Evolutionary conservation across 2,329 filamentous ascomycete genomes (phyloP), one percentile per base, ranked within the genome.

Genomic region (Tolypocladium album): DNA sequence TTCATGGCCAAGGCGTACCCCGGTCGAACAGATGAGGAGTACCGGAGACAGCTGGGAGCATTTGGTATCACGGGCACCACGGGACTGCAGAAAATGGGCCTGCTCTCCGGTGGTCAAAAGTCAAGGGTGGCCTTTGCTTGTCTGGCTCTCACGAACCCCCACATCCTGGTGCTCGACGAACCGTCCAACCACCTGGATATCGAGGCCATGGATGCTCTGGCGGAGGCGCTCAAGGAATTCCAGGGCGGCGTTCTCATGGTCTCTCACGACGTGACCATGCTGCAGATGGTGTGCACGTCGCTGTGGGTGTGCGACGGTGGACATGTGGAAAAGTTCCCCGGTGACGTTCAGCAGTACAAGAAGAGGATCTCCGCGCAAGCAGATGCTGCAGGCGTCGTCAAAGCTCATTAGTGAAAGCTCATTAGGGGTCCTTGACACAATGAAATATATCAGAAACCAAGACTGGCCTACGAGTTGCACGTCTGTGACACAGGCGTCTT

Each of bases 101-200:
- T 97, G 57, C 78, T 99, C 4, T 99, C 94, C 17, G 94, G 94
- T 81, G 94, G 94, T 79, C 94, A 99, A 72, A 99, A 99, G 75
- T 97, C 92, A 58, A 90, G 94, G 79, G 94, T 99, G 2, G 94
- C 94, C 9, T 99, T 99, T 75, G 93, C 94, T n/a, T 97, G 93
- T 71, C 77, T 99, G 63, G 93, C 92, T 0, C 79, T 99, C 65
- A 90, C 87, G 56, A 96, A 97, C 75, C 94, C 94, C 22, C 94
- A 99, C 71, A 97, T 99, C 66, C 82, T 99, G 55, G 93, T 99
- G 62, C 89, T 99, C 57, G 94, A 99, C 82, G 94, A 99, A 76
- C 94, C 94, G 72, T 96, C 91, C 64, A 99, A 99, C 79, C 94
- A 99, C 75, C 80, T 99, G 68, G 94, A 99, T 84, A 97, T 99